Evolutionary conservation across 2,329 filamentous ascomycete species (phyloP).

Genomic region (Penicillium janthinellum): DNA sequence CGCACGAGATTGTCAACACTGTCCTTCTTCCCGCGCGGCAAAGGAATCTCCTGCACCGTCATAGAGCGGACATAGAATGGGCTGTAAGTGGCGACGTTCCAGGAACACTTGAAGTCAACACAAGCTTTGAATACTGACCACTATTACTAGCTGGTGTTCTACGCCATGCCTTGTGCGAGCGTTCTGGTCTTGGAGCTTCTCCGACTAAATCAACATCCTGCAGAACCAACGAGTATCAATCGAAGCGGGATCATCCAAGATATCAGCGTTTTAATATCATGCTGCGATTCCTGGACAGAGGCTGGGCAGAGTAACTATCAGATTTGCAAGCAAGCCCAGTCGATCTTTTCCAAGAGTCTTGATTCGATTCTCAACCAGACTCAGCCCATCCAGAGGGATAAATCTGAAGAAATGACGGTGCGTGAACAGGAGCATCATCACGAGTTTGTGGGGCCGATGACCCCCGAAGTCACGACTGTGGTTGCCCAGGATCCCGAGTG

Average conservation of each 20-base stretch:
- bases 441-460: not conserved
- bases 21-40: conserved; percentile 6
- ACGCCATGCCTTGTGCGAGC: conserved; percentile 13
- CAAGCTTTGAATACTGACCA: not conserved
- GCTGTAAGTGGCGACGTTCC: conserved; percentile 2
- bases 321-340: conserved; percentile 13
- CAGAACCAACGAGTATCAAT: not conserved
- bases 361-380: conserved; percentile 9
- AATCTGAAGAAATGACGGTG: not conserved
- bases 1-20: conserved; percentile 11
- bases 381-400: not conserved
- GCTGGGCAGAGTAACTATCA: conserved; percentile 15
- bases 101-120: not conserved
- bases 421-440: not conserved
- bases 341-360: conserved; percentile 11
- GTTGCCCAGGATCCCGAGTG: conserved; percentile 10
- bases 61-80: conserved; percentile 11
- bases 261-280: conserved; percentile 13
- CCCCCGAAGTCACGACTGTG: not conserved
- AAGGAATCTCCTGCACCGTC: conserved; percentile 4
- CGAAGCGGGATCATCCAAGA: conserved; percentile 13
- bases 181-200: conserved; percentile 11
- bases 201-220: conserved; percentile 4
- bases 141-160: conserved; percentile 10
- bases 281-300: conserved; percentile 11